Conservation (phyloP, 192 early-diverging fungal species). For the Mortierella antarctica region DNA sequence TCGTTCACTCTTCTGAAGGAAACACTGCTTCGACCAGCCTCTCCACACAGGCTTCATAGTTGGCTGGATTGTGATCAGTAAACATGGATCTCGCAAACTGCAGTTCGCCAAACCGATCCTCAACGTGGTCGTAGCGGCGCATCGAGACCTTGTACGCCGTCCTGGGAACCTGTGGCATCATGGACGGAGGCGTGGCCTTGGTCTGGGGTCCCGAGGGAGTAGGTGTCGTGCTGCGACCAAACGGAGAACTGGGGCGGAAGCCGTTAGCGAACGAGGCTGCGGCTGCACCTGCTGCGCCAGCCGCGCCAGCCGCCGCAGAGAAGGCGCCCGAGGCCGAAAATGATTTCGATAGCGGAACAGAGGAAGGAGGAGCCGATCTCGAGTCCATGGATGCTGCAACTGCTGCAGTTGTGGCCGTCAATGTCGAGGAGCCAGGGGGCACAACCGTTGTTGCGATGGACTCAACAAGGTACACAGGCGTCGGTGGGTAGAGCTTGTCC, state of each 20-base stretch:
- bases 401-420: conserved; percentile 11
- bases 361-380: neutral
- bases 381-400: conserved; percentile 32
- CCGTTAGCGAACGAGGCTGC: conserved; percentile 15
- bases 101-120: conserved; percentile 81
- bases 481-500: conserved; percentile 87
- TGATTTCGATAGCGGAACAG: conserved; percentile 22
- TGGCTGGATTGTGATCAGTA: conserved; percentile 77
- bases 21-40: conserved; percentile 35
- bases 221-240: conserved; percentile 36
- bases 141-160: conserved; percentile 62
- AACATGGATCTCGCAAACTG: conserved; percentile 85
- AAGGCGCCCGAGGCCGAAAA: conserved; percentile 18
- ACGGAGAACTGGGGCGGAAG: conserved; percentile 36
- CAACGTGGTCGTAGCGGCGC: conserved; percentile 78
- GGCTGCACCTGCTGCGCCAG: conserved; percentile 24
- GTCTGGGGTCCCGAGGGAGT: conserved; percentile 1
- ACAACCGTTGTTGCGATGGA: conserved; percentile 63
- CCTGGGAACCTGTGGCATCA: conserved; percentile 52
- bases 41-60: conserved; percentile 69
- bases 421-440: conserved; percentile 37
- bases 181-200: neutral
- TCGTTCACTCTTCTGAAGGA: conserved; percentile 3
- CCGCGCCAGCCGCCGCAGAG: conserved; percentile 10
- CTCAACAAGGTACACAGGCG: conserved; percentile 73